A percentile compares a stretch with the other conserved stretches of the same genome.
Evolutionary conservation across 2,329 filamentous ascomycete species (phyloP).

Genomic region (Dactylellina leptospora): DNA sequence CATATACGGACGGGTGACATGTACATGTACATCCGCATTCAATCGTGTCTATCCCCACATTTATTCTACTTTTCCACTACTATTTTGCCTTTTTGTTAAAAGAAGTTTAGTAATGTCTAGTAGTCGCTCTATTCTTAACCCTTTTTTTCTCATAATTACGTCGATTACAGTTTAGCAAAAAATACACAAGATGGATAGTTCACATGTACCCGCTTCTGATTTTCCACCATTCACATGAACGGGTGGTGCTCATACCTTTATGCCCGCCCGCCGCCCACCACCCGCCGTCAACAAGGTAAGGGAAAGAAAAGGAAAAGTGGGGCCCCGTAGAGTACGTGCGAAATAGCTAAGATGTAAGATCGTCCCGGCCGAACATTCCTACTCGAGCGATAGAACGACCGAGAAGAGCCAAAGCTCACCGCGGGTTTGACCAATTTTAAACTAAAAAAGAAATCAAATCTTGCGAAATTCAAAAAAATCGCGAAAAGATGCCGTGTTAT

Average conservation of each 20-base stretch:
- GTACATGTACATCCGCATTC: constrained; percentile 2
- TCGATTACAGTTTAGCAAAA: constrained; percentile 48
- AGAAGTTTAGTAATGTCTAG: constrained; percentile 28
- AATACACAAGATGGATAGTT: constrained; percentile 17
- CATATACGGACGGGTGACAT: constrained; percentile 2
- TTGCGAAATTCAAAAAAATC: constrained; percentile 11
- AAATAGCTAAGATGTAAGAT: constrained; percentile 16
- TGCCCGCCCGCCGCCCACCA: neutral
- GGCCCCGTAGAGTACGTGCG: constrained; percentile 11
- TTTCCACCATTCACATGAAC: constrained; percentile 53
- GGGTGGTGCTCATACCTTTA: neutral
- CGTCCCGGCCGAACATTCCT: constrained; percentile 52
- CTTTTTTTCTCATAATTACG: too few species aligned
- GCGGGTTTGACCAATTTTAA: neutral
- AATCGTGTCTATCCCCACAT: too few species aligned
- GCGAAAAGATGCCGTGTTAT: too few species aligned
- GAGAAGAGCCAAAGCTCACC: neutral
- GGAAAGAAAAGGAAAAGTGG: constrained; percentile 26
- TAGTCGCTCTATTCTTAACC: constrained; percentile 1
- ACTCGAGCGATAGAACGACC: constrained; percentile 25
- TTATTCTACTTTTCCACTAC: too few species aligned
- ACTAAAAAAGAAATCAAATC: constrained; percentile 19
- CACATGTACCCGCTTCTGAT: constrained; percentile 38
- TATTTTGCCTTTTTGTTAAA: neutral
- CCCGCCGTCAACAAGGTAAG: too few species aligned